Percentiles rank a stretch among this genome's conserved stretches.
phyloP scores from a whole-genome alignment of 148 eudicot species.

The Hydrangea macrophylla region DNA sequence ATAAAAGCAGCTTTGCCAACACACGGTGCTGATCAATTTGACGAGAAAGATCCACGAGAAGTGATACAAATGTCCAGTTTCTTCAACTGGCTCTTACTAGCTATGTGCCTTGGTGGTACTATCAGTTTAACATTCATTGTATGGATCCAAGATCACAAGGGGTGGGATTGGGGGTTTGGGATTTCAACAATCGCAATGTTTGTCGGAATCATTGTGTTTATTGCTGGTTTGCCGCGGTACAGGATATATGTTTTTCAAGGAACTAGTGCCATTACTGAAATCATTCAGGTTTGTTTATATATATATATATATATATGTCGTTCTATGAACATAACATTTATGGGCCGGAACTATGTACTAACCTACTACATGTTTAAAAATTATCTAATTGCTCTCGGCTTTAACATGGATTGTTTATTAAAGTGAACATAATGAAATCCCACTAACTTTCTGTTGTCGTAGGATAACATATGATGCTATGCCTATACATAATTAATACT shows the following conservation, averaged over 20 bases:
- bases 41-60: slow-evolving; percentile 39
- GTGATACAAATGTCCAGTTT: slow-evolving; percentile 30
- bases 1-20: slow-evolving; percentile 42
- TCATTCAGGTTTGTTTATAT: slow-evolving; percentile 32
- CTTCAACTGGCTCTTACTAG: slow-evolving; percentile 45
- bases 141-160: slow-evolving; percentile 39
- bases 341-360: too few species aligned
- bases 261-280: slow-evolving; percentile 33
- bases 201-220: slow-evolving; percentile 17
- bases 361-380: too few species aligned
- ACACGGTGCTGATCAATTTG: slow-evolving; percentile 53
- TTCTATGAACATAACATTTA: too few species aligned
- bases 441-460: too few species aligned
- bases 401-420: too few species aligned
- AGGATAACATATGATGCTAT: too few species aligned
- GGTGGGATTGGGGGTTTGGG: slow-evolving; percentile 40
- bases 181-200: slow-evolving; percentile 29
- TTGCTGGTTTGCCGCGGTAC: slow-evolving; percentile 34
- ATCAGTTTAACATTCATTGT: slow-evolving; percentile 31
- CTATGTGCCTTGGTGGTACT: slow-evolving; percentile 27
- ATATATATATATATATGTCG: too few species aligned
- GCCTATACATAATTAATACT: too few species aligned
- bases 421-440: too few species aligned
- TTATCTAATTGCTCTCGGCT: too few species aligned
- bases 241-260: slow-evolving; percentile 34